Conservation (phyloP, 805 yeast genomes). For the Saccharomyces paradoxus region DNA sequence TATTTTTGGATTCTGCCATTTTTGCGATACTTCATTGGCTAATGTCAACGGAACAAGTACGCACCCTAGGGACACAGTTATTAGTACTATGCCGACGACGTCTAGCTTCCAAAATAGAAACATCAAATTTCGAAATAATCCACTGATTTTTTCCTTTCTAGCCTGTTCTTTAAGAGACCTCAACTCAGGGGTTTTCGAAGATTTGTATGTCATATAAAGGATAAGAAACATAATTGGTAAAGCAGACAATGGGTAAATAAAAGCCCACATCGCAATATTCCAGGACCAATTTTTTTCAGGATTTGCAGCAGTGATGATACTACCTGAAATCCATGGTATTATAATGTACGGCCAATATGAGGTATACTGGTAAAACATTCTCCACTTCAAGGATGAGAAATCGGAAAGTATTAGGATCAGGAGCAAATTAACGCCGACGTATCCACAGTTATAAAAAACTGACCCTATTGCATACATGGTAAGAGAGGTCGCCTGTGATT, state of each 20-base stretch:
- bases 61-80: constrained; percentile 45
- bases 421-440: constrained; percentile 48
- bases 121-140: too few species aligned
- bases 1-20: constrained; percentile 46
- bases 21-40: constrained; percentile 44
- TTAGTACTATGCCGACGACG: constrained; percentile 44
- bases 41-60: constrained; percentile 55
- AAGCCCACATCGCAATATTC: constrained; percentile 49
- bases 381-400: constrained; percentile 51
- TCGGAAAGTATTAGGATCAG: constrained; percentile 49
- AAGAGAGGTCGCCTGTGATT: constrained; percentile 51
- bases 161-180: constrained; percentile 19
- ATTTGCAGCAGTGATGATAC: constrained; percentile 31
- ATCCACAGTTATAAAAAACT: constrained; percentile 44
- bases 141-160: constrained; percentile 6
- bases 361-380: constrained; percentile 45
- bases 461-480: constrained; percentile 59
- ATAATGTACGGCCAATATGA: constrained; percentile 57
- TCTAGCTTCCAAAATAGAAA: constrained; percentile 50
- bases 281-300: constrained; percentile 33
- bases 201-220: constrained; percentile 36
- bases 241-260: constrained; percentile 41
- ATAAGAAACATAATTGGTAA: constrained; percentile 37
- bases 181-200: constrained; percentile 36
- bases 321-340: constrained; percentile 58